Conservation (phyloP, 176 grass and related monocot genomes). For the bread wheat (Triticum aestivum) region IWGSC_CS_RefSeq_v2.1 NC_057813.1:254928261-254928760, state of each 20-base stretch:
- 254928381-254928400: not conserved
- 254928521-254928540: no score
- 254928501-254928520: no score
- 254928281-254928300: not conserved
- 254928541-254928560: no score
- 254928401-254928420: not conserved
- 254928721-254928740: not conserved
- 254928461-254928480: not conserved
- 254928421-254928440: not conserved
- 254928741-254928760: not conserved
- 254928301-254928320: not conserved
- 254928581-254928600: no score
- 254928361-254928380: not conserved
- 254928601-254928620: no score
- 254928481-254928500: not conserved
- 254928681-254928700: not conserved
- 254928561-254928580: no score
- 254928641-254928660: not conserved
- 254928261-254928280: not conserved
- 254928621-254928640: no score
- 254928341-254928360: not conserved
- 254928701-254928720: slow-evolving; percentile 2
- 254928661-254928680: not conserved
- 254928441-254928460: not conserved
- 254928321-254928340: not conserved